Evolutionary conservation across 2,329 filamentous ascomycete species (phyloP), one percentile per base, ranked within the genome.

Genomic region (Alternaria infectoria): DNA sequence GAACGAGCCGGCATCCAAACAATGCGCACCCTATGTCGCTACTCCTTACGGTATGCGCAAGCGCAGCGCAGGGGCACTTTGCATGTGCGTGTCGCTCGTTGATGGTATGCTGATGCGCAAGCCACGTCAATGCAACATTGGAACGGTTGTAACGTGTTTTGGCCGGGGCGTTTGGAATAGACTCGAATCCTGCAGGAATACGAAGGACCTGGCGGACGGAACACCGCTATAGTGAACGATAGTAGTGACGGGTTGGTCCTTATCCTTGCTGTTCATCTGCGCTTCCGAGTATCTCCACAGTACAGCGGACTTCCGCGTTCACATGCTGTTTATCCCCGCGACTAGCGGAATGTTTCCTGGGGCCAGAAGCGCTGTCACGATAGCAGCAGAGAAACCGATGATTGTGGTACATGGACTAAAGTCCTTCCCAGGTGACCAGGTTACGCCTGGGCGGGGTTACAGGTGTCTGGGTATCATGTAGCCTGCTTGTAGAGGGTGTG

Each of bases 361-460:
- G 54, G 25, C 46, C 54, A 58, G 60, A 40, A 68, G 46, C 59
- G 44, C 60, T 49, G 23, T 17, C 36, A 58, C 49, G 50, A 59
- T 50, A 52, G 57, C 51, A 51, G 60, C 47, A 59, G 51, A 62
- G 51, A 40, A 40, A 30, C 56, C 58, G 58, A 32, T 59, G 32
- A 52, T 32, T 25, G 56, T 51, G 25, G 26, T 28, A 28, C 59
- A 30, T 23, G 62, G 36, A 25, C 40, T 52, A 45, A 43, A 12
- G 54, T 57, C 49, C 59, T 57, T 19, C 45, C 19, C 36, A 46
- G 46, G 52, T 57, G 56, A 51, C 58, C 59, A 44, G 36, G 17
- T 40, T 56, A 62, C 36, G 36, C 61, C 54, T 59, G 54, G 67
- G 69, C 65, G 68, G 69, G 69, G 67, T 67, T 60, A 17, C 36